Evolutionary conservation across 345 rosid genomes (phyloP).

Genomic region (Sisymbrium altissimum): DNA sequence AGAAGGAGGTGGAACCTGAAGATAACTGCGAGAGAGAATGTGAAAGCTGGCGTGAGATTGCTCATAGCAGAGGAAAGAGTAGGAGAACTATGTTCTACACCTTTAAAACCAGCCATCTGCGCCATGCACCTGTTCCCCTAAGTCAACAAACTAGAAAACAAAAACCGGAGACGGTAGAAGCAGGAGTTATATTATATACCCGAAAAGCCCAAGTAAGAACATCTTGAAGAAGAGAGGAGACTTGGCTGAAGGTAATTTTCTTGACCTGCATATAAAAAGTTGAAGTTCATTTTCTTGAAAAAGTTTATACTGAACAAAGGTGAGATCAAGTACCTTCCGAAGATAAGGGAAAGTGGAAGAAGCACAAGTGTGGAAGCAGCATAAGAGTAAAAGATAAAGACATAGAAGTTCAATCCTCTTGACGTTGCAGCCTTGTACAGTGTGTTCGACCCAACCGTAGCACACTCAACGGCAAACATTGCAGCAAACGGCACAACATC

Average conservation of each 20-base stretch:
- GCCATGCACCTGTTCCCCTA: conserved; percentile 18
- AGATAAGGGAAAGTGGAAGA: conserved; percentile 24
- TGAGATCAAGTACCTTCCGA: conserved; percentile 6
- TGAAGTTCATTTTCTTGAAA: background rate
- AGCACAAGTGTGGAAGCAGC: conserved; percentile 18
- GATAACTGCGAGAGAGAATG: too few species aligned
- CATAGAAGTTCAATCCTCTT: conserved; percentile 36
- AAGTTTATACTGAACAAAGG: background rate
- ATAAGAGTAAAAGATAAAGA: conserved; percentile 30
- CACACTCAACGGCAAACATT: conserved; percentile 25
- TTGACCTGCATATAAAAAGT: conserved; percentile 21
- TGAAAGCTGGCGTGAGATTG: conserved; percentile 30
- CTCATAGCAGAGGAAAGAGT: conserved; percentile 33
- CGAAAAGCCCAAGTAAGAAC: conserved; percentile 21
- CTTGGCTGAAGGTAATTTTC: conserved; percentile 13
- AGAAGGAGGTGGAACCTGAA: conserved; percentile 18
- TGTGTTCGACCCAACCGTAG: conserved; percentile 28
- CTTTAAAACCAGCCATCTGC: conserved; percentile 16
- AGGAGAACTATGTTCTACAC: conserved; percentile 31
- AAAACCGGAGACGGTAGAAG: background rate
- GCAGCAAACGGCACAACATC: conserved; percentile 35
- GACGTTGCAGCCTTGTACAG: conserved; percentile 38
- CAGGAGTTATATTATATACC: conserved; percentile 8
- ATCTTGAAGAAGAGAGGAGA: conserved; percentile 29
- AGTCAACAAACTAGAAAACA: background rate